These are phyloP conservation scores for Vickermania ingenoplastis DNA, from an alignment of 208 protist genomes.

Conservation along the genomic window DNA sequence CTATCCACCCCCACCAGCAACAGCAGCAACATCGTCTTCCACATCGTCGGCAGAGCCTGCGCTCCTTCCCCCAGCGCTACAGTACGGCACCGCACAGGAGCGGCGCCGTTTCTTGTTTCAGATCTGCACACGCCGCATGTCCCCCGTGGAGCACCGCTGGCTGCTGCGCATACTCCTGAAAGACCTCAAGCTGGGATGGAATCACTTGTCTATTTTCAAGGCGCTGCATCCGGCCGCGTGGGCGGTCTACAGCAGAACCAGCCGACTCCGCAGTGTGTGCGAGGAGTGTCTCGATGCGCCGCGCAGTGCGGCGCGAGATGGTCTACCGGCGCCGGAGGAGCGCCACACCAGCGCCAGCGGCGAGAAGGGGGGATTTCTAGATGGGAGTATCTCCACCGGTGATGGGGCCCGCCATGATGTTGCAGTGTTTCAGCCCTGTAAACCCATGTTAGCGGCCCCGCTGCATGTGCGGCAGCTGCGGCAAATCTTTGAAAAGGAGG, in stretches of 20 bases:
- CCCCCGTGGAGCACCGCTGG: conserved; percentile 55
- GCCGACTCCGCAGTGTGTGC: conserved; percentile 35
- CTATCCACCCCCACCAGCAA: neutral
- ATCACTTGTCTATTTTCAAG: conserved; percentile 26
- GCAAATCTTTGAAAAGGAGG: conserved; percentile 13
- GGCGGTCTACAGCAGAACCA: conserved; percentile 31
- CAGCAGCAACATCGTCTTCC: neutral
- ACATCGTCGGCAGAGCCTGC: neutral
- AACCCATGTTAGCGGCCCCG: conserved; percentile 46
- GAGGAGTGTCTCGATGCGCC: conserved; percentile 26
- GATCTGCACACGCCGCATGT: conserved; percentile 16
- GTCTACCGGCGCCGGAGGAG: neutral
- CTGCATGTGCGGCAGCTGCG: conserved; percentile 21
- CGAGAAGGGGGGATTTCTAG: neutral
- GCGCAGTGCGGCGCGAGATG: no score
- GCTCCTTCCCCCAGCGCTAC: neutral
- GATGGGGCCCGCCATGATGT: no score
- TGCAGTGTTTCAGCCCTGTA: conserved; percentile 30
- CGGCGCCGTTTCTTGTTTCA: conserved; percentile 19
- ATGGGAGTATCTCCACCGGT: conserved; percentile 7
- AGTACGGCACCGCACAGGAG: neutral
- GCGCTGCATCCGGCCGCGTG: conserved; percentile 44
- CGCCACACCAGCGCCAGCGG: neutral
- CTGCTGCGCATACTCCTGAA: conserved; percentile 57
- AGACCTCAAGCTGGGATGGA: conserved; percentile 36